A percentile compares a stretch with the other conserved stretches of the same genome.
phyloP scores from a whole-genome alignment of 2,329 filamentous ascomycete species.

The Tricladium varicosporioides region DNA sequence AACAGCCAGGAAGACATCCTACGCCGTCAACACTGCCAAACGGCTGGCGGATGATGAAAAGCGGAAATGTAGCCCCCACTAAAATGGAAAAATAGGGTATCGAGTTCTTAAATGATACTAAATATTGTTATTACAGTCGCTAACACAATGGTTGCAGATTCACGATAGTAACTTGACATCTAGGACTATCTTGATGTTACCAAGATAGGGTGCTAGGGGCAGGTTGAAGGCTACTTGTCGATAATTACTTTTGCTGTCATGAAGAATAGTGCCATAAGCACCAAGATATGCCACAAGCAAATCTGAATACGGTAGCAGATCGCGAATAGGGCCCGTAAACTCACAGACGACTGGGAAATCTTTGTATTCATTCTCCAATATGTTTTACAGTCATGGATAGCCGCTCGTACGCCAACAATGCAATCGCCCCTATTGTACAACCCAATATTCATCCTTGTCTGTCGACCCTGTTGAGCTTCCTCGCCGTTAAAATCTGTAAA shows the following conservation, averaged over 20 bases:
- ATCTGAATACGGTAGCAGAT: background rate
- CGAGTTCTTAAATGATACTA: background rate
- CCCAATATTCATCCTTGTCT: constrained; percentile 37
- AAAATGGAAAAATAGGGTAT: background rate
- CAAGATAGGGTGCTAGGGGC: no score
- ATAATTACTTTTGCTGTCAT: no score
- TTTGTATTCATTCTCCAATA: constrained; percentile 2
- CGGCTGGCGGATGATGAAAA: background rate
- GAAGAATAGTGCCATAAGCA: background rate
- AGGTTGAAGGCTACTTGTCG: no score
- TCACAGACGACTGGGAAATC: background rate
- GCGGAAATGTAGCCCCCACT: background rate
- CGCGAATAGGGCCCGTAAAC: background rate
- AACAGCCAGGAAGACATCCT: background rate
- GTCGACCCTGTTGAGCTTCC: constrained; percentile 60
- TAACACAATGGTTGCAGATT: no score
- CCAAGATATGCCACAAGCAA: background rate
- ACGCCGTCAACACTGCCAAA: background rate
- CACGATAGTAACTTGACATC: no score
- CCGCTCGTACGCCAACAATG: constrained; percentile 8
- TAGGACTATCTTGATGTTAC: no score
- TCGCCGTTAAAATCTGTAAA: constrained; percentile 54
- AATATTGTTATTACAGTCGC: no score
- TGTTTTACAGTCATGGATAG: background rate
- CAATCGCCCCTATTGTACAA: background rate